phyloP scores from a whole-genome alignment of 768 basidiomycete species.

The Pleurotus citrinopileatus region DNA sequence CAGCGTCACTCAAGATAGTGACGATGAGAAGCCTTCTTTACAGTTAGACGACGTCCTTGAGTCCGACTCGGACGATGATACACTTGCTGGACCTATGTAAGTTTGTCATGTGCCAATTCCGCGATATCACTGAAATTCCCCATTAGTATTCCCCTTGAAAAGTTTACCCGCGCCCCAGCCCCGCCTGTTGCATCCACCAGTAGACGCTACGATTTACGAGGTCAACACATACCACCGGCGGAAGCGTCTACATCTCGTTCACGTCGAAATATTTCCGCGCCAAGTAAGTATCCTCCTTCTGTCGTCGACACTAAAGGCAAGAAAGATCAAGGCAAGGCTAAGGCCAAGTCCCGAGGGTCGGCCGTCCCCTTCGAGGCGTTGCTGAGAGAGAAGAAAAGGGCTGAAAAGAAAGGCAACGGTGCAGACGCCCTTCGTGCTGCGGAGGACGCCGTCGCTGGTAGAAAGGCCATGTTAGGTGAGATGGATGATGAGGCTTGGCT shows the following conservation, averaged over 20 bases:
- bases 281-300: constrained; percentile 9
- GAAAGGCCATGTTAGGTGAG: constrained; percentile 24
- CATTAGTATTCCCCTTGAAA: background rate
- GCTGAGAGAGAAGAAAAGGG: constrained; percentile 47
- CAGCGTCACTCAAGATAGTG: constrained; percentile 24
- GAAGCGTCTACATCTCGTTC: background rate
- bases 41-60: constrained; percentile 44
- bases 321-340: no score
- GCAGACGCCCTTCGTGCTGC: constrained; percentile 42
- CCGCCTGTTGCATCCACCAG: background rate
- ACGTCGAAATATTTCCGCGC: constrained; percentile 1
- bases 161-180: background rate
- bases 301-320: constrained; percentile 15
- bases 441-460: constrained; percentile 35
- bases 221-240: background rate
- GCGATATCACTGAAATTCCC: background rate
- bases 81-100: constrained; percentile 15
- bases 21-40: constrained; percentile 32
- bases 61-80: constrained; percentile 50
- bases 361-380: constrained; percentile 54
- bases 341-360: constrained; percentile 21
- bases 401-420: constrained; percentile 37
- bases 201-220: background rate
- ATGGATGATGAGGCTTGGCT: constrained; percentile 34
- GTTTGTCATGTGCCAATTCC: background rate